phyloP scores from a whole-genome alignment of 306 rosid genomes.

The Vicia villosa region DNA sequence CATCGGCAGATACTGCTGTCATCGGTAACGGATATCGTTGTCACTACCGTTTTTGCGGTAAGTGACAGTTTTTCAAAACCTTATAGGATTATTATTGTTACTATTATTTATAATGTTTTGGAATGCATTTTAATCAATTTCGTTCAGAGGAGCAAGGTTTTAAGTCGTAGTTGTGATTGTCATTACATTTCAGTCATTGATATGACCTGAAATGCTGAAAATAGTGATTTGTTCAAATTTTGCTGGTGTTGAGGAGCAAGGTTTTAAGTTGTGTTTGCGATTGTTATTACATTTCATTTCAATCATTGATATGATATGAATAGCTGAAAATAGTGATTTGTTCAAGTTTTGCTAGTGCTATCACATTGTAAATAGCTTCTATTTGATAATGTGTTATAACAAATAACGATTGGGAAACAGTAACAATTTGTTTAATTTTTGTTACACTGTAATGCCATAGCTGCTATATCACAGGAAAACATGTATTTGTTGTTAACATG shows the following conservation, averaged over 20 bases:
- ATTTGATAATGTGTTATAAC: background rate
- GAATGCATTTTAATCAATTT: background rate
- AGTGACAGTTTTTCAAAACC: too few relatives aligned
- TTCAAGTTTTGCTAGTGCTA: background rate
- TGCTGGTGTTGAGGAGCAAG: background rate
- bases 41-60: too few relatives aligned
- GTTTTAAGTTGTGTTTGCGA: background rate
- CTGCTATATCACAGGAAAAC: background rate
- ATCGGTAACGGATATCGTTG: too few relatives aligned
- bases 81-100: too few relatives aligned
- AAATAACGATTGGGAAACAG: background rate
- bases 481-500: background rate
- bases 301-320: background rate
- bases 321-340: background rate
- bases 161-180: background rate
- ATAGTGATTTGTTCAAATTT: background rate
- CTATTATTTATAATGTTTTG: background rate
- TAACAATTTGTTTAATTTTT: background rate
- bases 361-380: too few relatives aligned
- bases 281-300: too few relatives aligned
- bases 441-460: background rate
- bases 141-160: background rate
- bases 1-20: too few relatives aligned
- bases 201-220: background rate
- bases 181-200: background rate